Percentiles rank a stretch among this genome's conserved stretches.
phyloP scores from a whole-genome alignment of 805 yeast genomes.

The Groenewaldozyma tartarivorans region DNA sequence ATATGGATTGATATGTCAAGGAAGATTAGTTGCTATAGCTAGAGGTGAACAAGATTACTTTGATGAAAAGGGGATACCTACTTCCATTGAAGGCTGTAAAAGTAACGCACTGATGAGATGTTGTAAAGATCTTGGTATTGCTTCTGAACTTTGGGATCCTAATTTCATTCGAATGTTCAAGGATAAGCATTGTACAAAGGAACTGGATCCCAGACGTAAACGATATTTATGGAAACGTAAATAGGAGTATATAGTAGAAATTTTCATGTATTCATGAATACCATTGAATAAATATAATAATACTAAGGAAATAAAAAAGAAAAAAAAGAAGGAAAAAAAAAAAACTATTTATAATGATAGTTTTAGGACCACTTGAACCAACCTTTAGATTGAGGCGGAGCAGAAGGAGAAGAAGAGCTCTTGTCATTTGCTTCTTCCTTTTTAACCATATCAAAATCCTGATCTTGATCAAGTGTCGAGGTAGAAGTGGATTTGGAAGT shows the following conservation, averaged over 20 bases:
- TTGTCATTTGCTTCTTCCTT: constrained; percentile 12
- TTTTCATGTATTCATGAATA: no score
- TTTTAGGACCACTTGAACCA: constrained; percentile 13
- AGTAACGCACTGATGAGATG: constrained; percentile 96
- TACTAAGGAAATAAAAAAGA: background rate
- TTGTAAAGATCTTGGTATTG: constrained; percentile 94
- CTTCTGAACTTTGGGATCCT: constrained; percentile 97
- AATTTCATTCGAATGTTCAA: constrained; percentile 67
- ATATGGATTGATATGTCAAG: constrained; percentile 78
- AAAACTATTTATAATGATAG: no score
- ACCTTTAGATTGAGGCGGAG: constrained; percentile 8
- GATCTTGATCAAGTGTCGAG: constrained; percentile 1
- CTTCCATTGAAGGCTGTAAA: constrained; percentile 96
- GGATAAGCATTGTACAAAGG: constrained; percentile 59
- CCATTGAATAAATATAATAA: background rate
- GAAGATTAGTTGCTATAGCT: constrained; percentile 81
- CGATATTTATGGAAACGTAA: constrained; percentile 63
- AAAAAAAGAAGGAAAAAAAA: background rate
- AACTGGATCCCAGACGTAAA: constrained; percentile 57
- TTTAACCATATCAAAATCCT: constrained; percentile 17
- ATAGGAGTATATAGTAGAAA: no score
- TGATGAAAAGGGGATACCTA: constrained; percentile 76
- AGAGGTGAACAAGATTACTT: constrained; percentile 95
- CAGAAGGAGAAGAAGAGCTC: no score
- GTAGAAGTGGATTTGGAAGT: background rate